Base-by-base conservation (phyloP, 495 filamentous ascomycete species). In the Bryoglossum gracile region DNA sequence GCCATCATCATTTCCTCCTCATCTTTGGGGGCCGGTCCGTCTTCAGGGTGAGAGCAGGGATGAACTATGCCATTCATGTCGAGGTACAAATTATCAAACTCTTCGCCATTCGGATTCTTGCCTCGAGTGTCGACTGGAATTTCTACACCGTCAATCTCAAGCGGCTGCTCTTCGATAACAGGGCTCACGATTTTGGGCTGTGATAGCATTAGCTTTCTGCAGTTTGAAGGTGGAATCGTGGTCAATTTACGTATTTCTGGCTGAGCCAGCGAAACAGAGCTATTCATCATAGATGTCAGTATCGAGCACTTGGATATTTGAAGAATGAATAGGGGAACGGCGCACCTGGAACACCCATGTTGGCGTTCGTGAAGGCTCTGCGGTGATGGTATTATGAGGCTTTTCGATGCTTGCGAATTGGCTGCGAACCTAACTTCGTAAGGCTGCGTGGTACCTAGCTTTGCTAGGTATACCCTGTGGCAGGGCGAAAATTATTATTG, bases 21-120 rank as follows among this genome's bases (percentile, higher is more conserved):
- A 34, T 87, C 89, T 58, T 83, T 84, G 22, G 92, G 92, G 3
- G 92, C 77, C 3, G 92, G 88, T 51, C 76, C 83, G 55, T 96
- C 91, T 66, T 99, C 92, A 2, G 92, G 92, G 68, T 99, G 92
- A 4, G 90, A 95, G 70, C 92, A 99, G 2, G 94, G 94, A 77
- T 99, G 92, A 36, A 99, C 92, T 56, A 99, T 99, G 63, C 92
- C 92, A 70, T 99, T 99, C 92, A 99, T 97, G 62, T 99, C 92
- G 43, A 99, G 78, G 61, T 97, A 99, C 2, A 99, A 74, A 61
- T 97, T 99, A 66, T 99, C 91, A 59, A 91, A 86, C 63, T 97
- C 90, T 66, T 96, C 92, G 65, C 89, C 90, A 69, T 99, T 99
- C 4, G 92, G 92, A 65, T 99, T 99, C 2, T 87, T 80, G 22